Evolutionary conservation across 2,329 filamentous ascomycete species (phyloP).

Genomic region (Oidium heveae): DNA sequence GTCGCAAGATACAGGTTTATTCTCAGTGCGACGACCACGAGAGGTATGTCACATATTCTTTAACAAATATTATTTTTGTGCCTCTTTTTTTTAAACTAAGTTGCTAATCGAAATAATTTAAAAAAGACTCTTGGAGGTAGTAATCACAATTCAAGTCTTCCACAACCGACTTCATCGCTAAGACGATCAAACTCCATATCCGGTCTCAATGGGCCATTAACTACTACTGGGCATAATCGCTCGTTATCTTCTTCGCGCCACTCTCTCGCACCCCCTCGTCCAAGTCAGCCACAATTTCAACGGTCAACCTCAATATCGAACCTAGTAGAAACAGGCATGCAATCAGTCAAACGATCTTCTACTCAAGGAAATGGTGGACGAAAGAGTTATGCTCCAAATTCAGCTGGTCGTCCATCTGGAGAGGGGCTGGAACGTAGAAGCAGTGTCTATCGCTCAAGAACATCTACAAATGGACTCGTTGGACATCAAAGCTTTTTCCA

Average conservation of each 20-base stretch:
- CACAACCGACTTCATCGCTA: conserved; percentile 76
- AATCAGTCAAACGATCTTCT: conserved; percentile 64
- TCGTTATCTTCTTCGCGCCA: conserved; percentile 64
- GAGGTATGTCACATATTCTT: conserved; percentile 34
- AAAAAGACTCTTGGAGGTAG: conserved; percentile 61
- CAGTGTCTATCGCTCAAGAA: conserved; percentile 54
- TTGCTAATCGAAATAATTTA: too few species aligned
- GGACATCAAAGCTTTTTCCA: conserved; percentile 87
- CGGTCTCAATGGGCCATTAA: conserved; percentile 33
- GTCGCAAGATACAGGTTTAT: conserved; percentile 71
- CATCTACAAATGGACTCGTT: conserved; percentile 39
- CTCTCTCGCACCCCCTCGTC: conserved; percentile 61
- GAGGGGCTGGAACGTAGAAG: conserved; percentile 41
- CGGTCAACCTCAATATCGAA: conserved; percentile 65
- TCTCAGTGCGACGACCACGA: conserved; percentile 75
- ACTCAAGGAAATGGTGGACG: conserved; percentile 39
- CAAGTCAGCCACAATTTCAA: conserved; percentile 68
- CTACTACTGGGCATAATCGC: conserved; percentile 45
- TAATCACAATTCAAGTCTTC: conserved; percentile 61
- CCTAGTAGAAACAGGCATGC: conserved; percentile 53
- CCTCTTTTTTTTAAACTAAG: too few species aligned
- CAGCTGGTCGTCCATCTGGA: conserved; percentile 10
- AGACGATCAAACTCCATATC: conserved; percentile 71
- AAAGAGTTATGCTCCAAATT: conserved; percentile 29
- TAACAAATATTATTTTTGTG: too few species aligned